phyloP scores from a whole-genome alignment of 75 land plant genomes.

The Adiantum capillusveneris region DNA sequence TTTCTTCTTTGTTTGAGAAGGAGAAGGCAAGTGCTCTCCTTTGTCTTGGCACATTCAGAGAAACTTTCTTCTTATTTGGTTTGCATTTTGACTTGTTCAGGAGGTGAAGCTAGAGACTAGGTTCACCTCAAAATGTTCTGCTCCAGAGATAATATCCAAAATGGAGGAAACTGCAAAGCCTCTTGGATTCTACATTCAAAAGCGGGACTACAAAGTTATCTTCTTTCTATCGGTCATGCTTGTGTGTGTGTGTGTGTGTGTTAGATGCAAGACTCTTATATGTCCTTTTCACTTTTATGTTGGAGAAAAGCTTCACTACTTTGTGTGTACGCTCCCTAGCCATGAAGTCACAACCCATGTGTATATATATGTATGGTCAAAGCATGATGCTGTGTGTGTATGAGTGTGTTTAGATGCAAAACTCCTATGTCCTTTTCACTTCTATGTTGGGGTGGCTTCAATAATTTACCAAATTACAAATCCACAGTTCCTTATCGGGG shows the following conservation, averaged over 20 bases:
- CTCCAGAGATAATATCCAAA: constrained; percentile 17
- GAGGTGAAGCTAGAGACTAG: constrained; percentile 17
- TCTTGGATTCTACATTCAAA: constrained; percentile 24
- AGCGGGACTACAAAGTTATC: constrained; percentile 20
- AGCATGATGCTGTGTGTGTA: neutral
- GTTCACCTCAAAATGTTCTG: constrained; percentile 16
- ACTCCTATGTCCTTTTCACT: too few species aligned
- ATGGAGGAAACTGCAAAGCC: constrained; percentile 25
- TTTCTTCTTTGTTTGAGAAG: constrained; percentile 69
- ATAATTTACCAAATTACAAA: too few species aligned
- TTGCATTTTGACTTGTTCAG: neutral
- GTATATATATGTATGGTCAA: neutral
- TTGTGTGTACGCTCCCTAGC: too few species aligned
- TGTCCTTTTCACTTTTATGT: neutral
- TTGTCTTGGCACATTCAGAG: neutral
- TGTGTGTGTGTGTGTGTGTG: too few species aligned
- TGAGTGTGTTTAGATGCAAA: too few species aligned
- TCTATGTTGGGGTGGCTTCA: too few species aligned
- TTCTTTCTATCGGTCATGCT: too few species aligned
- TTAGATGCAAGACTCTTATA: neutral
- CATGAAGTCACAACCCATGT: too few species aligned
- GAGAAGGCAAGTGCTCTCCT: too few species aligned
- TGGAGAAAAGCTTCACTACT: neutral
- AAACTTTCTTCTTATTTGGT: neutral
- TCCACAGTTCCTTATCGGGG: too few species aligned